phyloP scores from a whole-genome alignment of 129 eudicot genomes.

The Ambrosia trifida region DNA sequence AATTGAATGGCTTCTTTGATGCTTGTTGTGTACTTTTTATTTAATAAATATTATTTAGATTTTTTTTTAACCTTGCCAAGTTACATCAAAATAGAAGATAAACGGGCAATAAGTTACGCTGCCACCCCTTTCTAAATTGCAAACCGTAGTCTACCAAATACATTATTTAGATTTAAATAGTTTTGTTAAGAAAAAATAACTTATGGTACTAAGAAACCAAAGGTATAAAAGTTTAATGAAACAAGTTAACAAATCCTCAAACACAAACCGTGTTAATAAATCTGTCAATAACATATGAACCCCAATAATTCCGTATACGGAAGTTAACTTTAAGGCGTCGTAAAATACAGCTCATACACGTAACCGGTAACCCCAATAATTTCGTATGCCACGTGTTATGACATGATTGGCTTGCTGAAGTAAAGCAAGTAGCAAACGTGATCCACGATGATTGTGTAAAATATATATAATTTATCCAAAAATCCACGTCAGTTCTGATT shows the following conservation, averaged over 20 bases:
- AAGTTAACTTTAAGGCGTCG: not conserved
- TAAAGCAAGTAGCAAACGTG: conserved; percentile 23
- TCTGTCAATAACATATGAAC: not conserved
- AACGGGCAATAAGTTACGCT: too few relatives aligned
- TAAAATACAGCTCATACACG: not conserved
- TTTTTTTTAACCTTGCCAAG: too few relatives aligned
- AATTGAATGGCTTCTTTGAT: too few relatives aligned
- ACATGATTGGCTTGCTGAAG: not conserved
- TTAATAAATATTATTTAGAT: too few relatives aligned
- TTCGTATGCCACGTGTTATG: conserved; percentile 19
- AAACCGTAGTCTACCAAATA: not conserved
- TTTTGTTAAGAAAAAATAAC: too few relatives aligned
- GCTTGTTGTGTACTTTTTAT: too few relatives aligned
- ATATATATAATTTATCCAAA: conserved; percentile 1
- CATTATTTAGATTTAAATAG: too few relatives aligned
- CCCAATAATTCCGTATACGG: conserved; percentile 13
- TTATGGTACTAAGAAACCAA: too few relatives aligned
- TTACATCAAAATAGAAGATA: too few relatives aligned
- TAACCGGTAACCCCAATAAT: not conserved
- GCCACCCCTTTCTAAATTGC: not conserved
- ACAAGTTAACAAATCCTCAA: too few relatives aligned
- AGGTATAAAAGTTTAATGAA: too few relatives aligned
- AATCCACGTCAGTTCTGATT: conserved; percentile 30
- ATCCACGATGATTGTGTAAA: conserved; percentile 11
- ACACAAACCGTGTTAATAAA: too few relatives aligned